Evolutionary conservation across 495 filamentous ascomycete species (phyloP), one percentile per base, ranked within the genome.

Genomic region (Penicillium ucsense): DNA sequence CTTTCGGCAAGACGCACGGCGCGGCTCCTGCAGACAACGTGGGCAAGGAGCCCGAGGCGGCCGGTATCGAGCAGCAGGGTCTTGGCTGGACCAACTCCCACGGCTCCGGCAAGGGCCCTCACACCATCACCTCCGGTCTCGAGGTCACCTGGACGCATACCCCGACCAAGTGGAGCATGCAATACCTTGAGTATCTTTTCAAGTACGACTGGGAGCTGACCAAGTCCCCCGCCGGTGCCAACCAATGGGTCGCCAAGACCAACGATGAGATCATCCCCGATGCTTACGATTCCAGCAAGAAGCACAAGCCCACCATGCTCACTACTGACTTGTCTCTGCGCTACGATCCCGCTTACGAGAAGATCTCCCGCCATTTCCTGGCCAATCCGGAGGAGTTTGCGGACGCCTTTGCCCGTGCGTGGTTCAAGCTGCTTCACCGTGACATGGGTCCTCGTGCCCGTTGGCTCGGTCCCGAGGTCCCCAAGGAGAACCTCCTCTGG

Each of bases 341-440:
- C 55, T 77, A 71, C 57, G 83, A 87, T 56, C 80, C 80, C 6
- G 72, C 48, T 28, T 87, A 85, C 70, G 81, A 84, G 67, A 85
- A 85, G 78, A 82, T 87, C 58, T 70, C 79, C 9, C 80, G 82
- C 37, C 74, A 75, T 50, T 85, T 79, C 74, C 69, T 82, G 35
- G 75, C 73, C 49, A 61, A 87, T 62, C 79, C 80, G 2, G 78
- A 81, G 50, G 63, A 84, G 70, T 74, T 85, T 43, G 72, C 72
- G 41, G 79, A 84, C 49, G 81, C 70, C 4, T 87, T 86, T 54
- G 66, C 75, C 38, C 76, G 78, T 41, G 83, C 83, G 43, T 87
- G 83, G 83, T 87, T 87, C 76, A 87, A 87, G 77, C 74, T 87
- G 45, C 68, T 82, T 34, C 83, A 87, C 68, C 81, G 83, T 64